Conservation (phyloP, 805 yeast species). For the Saccharomycopsis amapae region DNA sequence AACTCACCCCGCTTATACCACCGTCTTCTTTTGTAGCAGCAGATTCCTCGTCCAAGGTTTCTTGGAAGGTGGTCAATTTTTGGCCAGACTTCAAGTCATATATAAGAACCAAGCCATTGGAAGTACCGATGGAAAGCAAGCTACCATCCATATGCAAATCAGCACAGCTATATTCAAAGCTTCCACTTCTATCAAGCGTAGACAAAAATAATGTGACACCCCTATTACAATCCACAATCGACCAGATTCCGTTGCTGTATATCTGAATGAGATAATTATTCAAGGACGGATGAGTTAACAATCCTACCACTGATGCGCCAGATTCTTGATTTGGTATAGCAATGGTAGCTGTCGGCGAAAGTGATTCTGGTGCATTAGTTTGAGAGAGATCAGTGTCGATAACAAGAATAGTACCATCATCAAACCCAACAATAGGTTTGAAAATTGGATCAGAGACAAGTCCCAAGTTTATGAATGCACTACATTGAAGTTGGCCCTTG, state of each 20-base stretch:
- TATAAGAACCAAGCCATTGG: constrained; percentile 31
- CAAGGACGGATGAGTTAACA: constrained; percentile 19
- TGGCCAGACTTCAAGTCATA: constrained; percentile 35
- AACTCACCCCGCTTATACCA: constrained; percentile 33
- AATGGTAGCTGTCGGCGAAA: not conserved
- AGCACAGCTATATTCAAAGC: constrained; percentile 21
- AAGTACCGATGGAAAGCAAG: constrained; percentile 35
- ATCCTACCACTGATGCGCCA: constrained; percentile 15
- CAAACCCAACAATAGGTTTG: constrained; percentile 20
- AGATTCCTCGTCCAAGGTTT: constrained; percentile 15
- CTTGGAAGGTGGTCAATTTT: constrained; percentile 30
- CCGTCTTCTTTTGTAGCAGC: constrained; percentile 19
- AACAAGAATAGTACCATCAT: constrained; percentile 14
- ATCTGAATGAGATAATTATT: constrained; percentile 22
- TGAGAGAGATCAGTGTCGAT: constrained; percentile 18
- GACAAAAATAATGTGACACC: constrained; percentile 16
- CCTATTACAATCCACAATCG: constrained; percentile 9
- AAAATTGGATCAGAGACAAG: constrained; percentile 14
- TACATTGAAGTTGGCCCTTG: not conserved
- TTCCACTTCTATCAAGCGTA: constrained; percentile 15
- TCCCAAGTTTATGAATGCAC: constrained; percentile 15
- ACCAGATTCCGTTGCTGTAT: constrained; percentile 18
- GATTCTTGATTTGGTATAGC: constrained; percentile 9
- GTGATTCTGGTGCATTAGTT: not conserved
- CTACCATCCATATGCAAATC: constrained; percentile 44